Percentiles rank a stretch among this genome's conserved stretches.
phyloP scores from a whole-genome alignment of 108 stramenopile genomes.

The Cyclotella kingstonii region DNA sequence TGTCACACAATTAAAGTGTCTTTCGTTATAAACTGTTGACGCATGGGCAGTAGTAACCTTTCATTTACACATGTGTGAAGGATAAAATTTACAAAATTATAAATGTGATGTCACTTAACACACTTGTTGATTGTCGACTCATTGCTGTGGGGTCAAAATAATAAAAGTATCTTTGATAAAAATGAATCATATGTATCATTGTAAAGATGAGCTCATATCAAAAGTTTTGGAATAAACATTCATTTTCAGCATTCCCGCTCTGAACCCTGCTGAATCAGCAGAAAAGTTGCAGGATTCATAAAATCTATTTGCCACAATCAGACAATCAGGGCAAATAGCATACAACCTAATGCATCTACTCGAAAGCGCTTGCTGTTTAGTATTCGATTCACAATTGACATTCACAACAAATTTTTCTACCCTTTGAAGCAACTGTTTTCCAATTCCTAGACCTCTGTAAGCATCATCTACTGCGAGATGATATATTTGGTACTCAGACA shows the following conservation, averaged over 20 bases:
- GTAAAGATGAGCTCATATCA: not conserved
- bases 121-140: too few species aligned
- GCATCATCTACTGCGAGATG: conserved; percentile 58
- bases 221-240: conserved; percentile 34
- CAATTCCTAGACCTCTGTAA: conserved; percentile 59
- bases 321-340: conserved; percentile 52
- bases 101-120: too few species aligned
- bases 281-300: conserved; percentile 45
- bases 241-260: conserved; percentile 28
- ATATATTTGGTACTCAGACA: conserved; percentile 55
- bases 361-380: not conserved
- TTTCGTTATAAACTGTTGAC: too few species aligned
- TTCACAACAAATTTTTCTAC: conserved; percentile 35
- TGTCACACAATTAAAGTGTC: too few species aligned
- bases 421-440: conserved; percentile 38
- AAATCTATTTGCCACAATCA: conserved; percentile 47
- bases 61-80: too few species aligned
- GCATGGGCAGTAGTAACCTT: too few species aligned
- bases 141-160: too few species aligned
- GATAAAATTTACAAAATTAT: too few species aligned
- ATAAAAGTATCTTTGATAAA: too few species aligned
- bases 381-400: conserved; percentile 1
- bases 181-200: too few species aligned
- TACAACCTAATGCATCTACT: conserved; percentile 20
- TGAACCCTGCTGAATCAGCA: conserved; percentile 33